Percentiles rank a stretch among this genome's conserved stretches.
phyloP scores from a whole-genome alignment of 75 land plant species.

The Azolla pinnata region DNA sequence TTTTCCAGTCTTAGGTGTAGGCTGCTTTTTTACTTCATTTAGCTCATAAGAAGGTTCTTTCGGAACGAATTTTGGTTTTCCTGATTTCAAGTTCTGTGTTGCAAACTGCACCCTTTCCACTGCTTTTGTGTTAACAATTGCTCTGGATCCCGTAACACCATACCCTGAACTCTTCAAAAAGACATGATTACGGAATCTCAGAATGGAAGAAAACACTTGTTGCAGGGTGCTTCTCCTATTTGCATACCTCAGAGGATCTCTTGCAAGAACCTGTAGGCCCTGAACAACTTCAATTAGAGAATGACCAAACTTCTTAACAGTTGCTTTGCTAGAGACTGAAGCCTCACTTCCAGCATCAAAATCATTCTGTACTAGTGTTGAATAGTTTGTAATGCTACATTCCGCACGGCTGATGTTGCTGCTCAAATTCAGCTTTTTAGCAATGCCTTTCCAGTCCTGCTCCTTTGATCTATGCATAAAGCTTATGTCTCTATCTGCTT shows the following conservation, averaged over 20 bases:
- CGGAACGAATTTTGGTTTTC: not conserved
- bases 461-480: too few relatives aligned
- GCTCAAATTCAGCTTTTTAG: too few relatives aligned
- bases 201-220: not conserved
- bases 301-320: not conserved
- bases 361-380: too few relatives aligned
- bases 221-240: not conserved
- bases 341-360: too few relatives aligned
- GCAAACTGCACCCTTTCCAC: not conserved
- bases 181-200: not conserved
- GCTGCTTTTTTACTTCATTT: not conserved
- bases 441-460: too few relatives aligned
- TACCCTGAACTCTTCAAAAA: conserved; percentile 5
- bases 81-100: not conserved
- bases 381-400: too few relatives aligned
- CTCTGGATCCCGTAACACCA: not conserved
- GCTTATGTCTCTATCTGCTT: too few relatives aligned
- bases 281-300: not conserved
- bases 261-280: conserved; percentile 1
- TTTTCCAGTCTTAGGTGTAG: not conserved
- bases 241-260: conserved; percentile 1
- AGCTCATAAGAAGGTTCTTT: not conserved
- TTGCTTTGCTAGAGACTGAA: too few relatives aligned
- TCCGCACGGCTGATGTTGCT: too few relatives aligned
- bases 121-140: not conserved